Percentiles rank a stretch among this genome's conserved stretches.
Conservation (phyloP, 495 filamentous ascomycete species). For the Aspergillus kassunensis region DNA sequence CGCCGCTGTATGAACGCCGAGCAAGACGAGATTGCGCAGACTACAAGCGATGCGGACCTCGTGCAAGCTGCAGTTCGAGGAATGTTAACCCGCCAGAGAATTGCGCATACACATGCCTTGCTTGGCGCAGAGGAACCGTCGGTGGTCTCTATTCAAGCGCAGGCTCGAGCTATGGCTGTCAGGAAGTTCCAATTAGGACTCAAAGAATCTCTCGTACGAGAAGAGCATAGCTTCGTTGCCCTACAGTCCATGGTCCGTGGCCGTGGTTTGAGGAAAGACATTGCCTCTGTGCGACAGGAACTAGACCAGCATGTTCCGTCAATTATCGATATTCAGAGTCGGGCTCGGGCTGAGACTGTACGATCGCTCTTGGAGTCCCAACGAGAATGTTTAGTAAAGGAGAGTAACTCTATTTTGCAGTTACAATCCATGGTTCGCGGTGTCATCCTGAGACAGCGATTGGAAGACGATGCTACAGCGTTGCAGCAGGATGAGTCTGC, state of each 20-base stretch:
- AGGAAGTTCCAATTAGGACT: conserved; percentile 29
- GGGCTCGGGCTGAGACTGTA: conserved; percentile 27
- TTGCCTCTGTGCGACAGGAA: conserved; percentile 23
- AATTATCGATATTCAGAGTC: conserved; percentile 32
- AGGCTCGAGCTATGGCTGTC: conserved; percentile 33
- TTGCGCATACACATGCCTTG: conserved; percentile 30
- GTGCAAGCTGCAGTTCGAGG: conserved; percentile 53
- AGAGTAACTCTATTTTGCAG: conserved; percentile 33
- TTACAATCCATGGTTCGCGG: conserved; percentile 49
- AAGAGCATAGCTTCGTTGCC: conserved; percentile 19
- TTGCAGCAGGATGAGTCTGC: conserved; percentile 54
- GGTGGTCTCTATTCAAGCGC: conserved; percentile 47
- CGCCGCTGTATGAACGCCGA: conserved; percentile 50
- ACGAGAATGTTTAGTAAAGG: conserved; percentile 25
- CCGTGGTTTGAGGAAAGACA: conserved; percentile 23
- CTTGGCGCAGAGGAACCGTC: conserved; percentile 28
- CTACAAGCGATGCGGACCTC: conserved; percentile 22
- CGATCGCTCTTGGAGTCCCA: conserved; percentile 36
- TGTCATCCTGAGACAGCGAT: conserved; percentile 36
- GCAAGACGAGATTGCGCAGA: conserved; percentile 41
- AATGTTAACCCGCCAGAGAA: conserved; percentile 38
- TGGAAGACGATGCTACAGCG: conserved; percentile 47
- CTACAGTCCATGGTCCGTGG: conserved; percentile 47
- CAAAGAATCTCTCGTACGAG: conserved; percentile 28
- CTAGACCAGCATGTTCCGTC: conserved; percentile 28